Percentiles rank a stretch among this genome's conserved stretches.
phyloP scores from a whole-genome alignment of 306 rosid genomes.

The Trifolium fragiferum region DNA sequence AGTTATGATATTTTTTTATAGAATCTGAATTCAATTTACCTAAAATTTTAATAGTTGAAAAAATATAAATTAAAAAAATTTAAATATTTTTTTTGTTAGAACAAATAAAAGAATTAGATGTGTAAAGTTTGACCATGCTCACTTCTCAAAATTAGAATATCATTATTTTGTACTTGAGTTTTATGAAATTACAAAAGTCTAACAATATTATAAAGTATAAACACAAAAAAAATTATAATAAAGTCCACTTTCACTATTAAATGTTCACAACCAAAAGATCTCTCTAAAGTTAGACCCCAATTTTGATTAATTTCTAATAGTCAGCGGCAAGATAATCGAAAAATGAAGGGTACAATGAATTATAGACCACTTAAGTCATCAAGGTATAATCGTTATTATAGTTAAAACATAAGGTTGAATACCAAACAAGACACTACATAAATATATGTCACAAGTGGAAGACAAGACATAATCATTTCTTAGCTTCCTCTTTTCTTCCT shows the following conservation, averaged over 20 bases:
- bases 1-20: neutral
- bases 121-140: neutral
- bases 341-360: neutral
- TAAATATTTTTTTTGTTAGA: neutral
- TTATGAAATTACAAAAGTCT: constrained; percentile 28
- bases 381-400: constrained; percentile 52
- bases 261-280: constrained; percentile 14
- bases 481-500: constrained; percentile 20
- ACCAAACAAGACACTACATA: constrained; percentile 41
- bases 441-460: constrained; percentile 39
- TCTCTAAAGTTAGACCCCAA: constrained; percentile 14
- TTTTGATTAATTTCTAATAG: constrained; percentile 36
- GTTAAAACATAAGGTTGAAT: constrained; percentile 39
- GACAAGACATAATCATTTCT: constrained; percentile 32
- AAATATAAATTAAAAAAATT: neutral
- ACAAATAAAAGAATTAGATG: neutral
- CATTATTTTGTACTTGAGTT: constrained; percentile 2
- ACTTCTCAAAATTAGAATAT: neutral
- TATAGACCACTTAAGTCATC: constrained; percentile 38
- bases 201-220: neutral
- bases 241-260: constrained; percentile 28
- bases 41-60: neutral
- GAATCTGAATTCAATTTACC: neutral
- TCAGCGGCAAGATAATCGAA: constrained; percentile 43
- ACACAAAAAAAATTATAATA: neutral